These are phyloP conservation scores for Mycena epipterygia DNA, from an alignment of 768 basidiomycete species.

Conservation along the genomic window DNA sequence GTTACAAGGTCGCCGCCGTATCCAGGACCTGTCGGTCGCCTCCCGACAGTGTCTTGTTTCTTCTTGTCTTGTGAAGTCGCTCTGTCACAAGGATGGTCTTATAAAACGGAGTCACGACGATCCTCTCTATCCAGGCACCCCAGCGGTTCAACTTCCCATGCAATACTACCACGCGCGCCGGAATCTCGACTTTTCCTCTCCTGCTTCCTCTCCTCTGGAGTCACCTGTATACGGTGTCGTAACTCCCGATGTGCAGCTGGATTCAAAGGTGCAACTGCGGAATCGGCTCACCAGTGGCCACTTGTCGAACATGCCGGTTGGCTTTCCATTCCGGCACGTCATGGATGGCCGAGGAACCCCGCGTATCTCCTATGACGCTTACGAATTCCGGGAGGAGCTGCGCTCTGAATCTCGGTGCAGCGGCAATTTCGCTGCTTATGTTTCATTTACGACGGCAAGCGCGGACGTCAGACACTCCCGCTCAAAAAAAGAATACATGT, in stretches of 20 bases:
- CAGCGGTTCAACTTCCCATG: conserved; percentile 25
- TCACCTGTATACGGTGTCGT: conserved; percentile 28
- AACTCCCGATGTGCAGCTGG: conserved; percentile 20
- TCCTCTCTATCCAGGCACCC: conserved; percentile 10
- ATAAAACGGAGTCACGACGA: background rate
- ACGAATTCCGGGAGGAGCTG: conserved; percentile 51
- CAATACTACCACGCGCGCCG: conserved; percentile 28
- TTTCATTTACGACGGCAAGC: conserved; percentile 44
- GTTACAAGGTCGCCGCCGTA: conserved; percentile 26
- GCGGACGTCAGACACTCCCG: conserved; percentile 22
- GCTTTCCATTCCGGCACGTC: conserved; percentile 54
- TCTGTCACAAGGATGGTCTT: conserved; percentile 6
- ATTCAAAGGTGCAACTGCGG: conserved; percentile 46
- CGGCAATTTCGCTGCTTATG: conserved; percentile 38
- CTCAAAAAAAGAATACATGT: conserved; percentile 38
- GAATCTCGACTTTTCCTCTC: conserved; percentile 21
- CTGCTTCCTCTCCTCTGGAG: conserved; percentile 33
- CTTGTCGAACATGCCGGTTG: conserved; percentile 48
- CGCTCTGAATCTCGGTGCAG: conserved; percentile 37
- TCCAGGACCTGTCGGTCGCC: conserved; percentile 3
- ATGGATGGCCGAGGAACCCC: conserved; percentile 37
- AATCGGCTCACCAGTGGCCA: conserved; percentile 46
- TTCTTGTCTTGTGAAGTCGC: conserved; percentile 13
- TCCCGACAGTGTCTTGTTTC: conserved; percentile 23
- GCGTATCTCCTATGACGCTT: conserved; percentile 48